Evolutionary conservation across 2,329 filamentous ascomycete genomes (phyloP), one percentile per base, ranked within the genome.

Genomic region (Penicillium sp.): DNA sequence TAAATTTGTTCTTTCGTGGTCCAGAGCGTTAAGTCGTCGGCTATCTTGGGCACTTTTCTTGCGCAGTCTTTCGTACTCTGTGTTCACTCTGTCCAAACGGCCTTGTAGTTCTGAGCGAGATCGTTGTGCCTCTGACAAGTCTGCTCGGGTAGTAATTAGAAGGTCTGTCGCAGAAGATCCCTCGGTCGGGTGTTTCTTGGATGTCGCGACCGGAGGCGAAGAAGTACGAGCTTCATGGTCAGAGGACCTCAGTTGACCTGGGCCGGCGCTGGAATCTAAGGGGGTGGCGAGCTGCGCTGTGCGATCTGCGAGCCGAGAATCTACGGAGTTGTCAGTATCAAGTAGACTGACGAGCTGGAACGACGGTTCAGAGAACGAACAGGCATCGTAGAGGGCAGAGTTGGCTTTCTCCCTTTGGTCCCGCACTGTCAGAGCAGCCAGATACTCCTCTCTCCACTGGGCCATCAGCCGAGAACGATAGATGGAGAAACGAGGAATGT

Each of bases 401-500:
- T 85, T 83, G 51, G 78, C 78, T 65, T 83, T 80, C 65, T 90
- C 87, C 56, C 84, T 81, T 65, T 84, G 81, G 63, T 90, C 89
- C 57, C 85, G 79, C 63, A 87, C 85, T 61, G 84, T 81, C 59
- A 97, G 79, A 58, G 87, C 87, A 55, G 83, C 78, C 56, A 89
- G 79, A 71, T 95, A 96, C 65, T 95, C 88, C 60, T 89, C 85
- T 65, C 86, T 82, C 89, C 92, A 95, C 76, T 82, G 83, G 57
- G 83, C 79, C 82, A 85, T 84, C 48, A 53, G 47, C 60, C 56
- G 50, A 51, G 56, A 52, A 39, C 30, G 46, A 50, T 36, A 14
- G 42, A 51, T 56, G 18, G 48, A 45, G 50, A 28, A 28, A 28
- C 54, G 48, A 44, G 48, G 45, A 55, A 55, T 43, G 47, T 46